Evolutionary conservation across 2,329 filamentous ascomycete genomes (phyloP).

Genomic region (Curvularia sp.): DNA sequence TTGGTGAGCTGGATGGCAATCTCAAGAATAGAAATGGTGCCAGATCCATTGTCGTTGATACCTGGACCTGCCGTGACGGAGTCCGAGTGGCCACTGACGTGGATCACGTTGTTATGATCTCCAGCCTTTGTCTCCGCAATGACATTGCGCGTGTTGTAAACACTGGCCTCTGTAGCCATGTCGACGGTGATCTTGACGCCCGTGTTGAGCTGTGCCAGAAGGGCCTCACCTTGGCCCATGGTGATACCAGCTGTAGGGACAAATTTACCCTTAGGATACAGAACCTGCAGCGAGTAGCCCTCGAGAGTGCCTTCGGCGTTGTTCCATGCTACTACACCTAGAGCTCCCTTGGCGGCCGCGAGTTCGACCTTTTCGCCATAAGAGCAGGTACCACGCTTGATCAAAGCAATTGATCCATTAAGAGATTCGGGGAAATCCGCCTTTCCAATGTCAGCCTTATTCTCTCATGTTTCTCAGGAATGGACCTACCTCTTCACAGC

Average conservation of each 20-base stretch:
- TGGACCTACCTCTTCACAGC: constrained; percentile 41
- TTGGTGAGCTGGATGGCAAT: constrained; percentile 68
- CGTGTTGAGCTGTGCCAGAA: constrained; percentile 61
- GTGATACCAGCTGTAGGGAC: constrained; percentile 73
- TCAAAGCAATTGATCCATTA: constrained; percentile 70
- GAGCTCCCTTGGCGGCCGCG: constrained; percentile 64
- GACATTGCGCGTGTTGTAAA: constrained; percentile 56
- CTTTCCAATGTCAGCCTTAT: constrained; percentile 18
- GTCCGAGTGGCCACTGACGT: constrained; percentile 66
- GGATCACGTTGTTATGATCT: constrained; percentile 64
- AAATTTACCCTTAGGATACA: constrained; percentile 63
- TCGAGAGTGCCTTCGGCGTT: constrained; percentile 65
- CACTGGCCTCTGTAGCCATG: constrained; percentile 34
- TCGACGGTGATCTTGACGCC: constrained; percentile 40
- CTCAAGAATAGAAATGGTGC: constrained; percentile 66
- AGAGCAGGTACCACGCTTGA: constrained; percentile 72
- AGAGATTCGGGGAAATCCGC: constrained; percentile 68
- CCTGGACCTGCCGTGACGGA: constrained; percentile 68
- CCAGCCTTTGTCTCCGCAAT: constrained; percentile 66
- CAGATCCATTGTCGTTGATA: constrained; percentile 81
- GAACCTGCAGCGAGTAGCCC: constrained; percentile 45
- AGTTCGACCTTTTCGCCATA: constrained; percentile 75
- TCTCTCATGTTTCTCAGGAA: background rate
- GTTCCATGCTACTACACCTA: constrained; percentile 75
- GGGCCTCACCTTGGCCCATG: constrained; percentile 63